phyloP scores from a whole-genome alignment of 1,284 basidiomycete species.

The Cryptococcus neoformans region DNA sequence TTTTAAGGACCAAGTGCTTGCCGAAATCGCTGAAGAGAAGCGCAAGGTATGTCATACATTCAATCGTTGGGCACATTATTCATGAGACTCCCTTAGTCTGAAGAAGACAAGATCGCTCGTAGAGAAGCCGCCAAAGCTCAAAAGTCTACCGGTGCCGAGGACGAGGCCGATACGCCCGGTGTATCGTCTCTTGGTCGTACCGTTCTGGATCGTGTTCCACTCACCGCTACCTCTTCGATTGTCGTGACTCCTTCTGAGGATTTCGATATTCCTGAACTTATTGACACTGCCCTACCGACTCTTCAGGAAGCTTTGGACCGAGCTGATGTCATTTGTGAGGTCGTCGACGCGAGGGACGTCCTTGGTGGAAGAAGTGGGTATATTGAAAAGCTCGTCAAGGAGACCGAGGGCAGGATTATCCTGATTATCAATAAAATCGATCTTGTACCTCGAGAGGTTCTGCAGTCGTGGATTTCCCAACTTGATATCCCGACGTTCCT shows the following conservation, averaged over 20 bases:
- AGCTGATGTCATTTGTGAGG: constrained; percentile 78
- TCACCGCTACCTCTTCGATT: constrained; percentile 9
- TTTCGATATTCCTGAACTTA: constrained; percentile 56
- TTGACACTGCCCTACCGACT: constrained; percentile 65
- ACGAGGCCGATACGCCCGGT: constrained; percentile 44
- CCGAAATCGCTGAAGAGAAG: constrained; percentile 79
- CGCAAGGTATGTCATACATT: constrained; percentile 56
- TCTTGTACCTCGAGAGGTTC: constrained; percentile 74
- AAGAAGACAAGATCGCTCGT: constrained; percentile 30
- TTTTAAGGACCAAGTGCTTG: constrained; percentile 94
- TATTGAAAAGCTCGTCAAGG: constrained; percentile 60
- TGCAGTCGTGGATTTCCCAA: constrained; percentile 69
- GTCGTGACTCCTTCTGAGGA: constrained; percentile 8
- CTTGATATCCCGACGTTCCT: constrained; percentile 72
- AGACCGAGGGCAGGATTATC: constrained; percentile 51
- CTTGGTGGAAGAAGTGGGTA: constrained; percentile 62
- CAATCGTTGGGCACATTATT: too few species aligned
- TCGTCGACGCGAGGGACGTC: constrained; percentile 84
- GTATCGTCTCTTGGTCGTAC: constrained; percentile 27
- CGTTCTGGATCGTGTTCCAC: constrained; percentile 21
- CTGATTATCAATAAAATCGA: constrained; percentile 86
- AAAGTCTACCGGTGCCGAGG: constrained; percentile 39
- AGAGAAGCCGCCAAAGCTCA: constrained; percentile 54
- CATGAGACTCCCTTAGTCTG: constrained; percentile 6
- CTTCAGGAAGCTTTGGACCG: constrained; percentile 71